Percentiles rank a stretch among this genome's conserved stretches.
phyloP scores from a whole-genome alignment of 495 filamentous ascomycete species.

The Penicillium parvum region DNA sequence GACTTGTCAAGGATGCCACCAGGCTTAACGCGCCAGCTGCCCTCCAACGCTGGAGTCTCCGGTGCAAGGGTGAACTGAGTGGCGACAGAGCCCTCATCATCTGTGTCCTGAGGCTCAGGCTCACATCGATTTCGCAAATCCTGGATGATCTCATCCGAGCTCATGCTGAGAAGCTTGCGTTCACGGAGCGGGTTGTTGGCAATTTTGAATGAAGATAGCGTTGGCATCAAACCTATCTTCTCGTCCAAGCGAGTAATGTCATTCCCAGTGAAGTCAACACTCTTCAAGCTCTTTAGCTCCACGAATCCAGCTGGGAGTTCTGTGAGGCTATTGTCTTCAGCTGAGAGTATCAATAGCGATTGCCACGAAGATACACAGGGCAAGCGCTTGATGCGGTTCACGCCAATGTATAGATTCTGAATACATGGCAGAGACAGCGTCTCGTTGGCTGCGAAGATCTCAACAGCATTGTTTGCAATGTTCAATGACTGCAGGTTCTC shows the following conservation, averaged over 20 bases:
- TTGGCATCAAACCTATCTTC: slow-evolving; percentile 75
- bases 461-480: slow-evolving; percentile 69
- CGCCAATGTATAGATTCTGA: slow-evolving; percentile 65
- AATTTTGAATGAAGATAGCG: slow-evolving; percentile 64
- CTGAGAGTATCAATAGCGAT: slow-evolving; percentile 64
- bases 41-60: slow-evolving; percentile 32
- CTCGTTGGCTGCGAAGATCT: slow-evolving; percentile 46
- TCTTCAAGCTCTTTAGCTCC: slow-evolving; percentile 59
- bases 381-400: slow-evolving; percentile 69
- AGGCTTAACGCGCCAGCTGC: slow-evolving; percentile 59
- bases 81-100: slow-evolving; percentile 42
- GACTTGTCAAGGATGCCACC: slow-evolving; percentile 72
- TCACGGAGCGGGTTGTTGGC: slow-evolving; percentile 84
- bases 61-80: slow-evolving; percentile 44
- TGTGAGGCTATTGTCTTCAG: slow-evolving; percentile 74
- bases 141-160: slow-evolving; percentile 75
- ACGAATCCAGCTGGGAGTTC: slow-evolving; percentile 71
- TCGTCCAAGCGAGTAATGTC: slow-evolving; percentile 70
- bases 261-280: slow-evolving; percentile 79
- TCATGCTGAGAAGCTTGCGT: slow-evolving; percentile 75
- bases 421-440: slow-evolving; percentile 63
- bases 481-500: slow-evolving; percentile 67
- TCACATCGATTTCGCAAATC: slow-evolving; percentile 67
- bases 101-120: slow-evolving; percentile 46
- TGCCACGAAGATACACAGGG: slow-evolving; percentile 70